These are phyloP conservation scores for Carex myosuroides DNA, from an alignment of 176 grass and related monocot genomes.

Conservation along the genomic window DNA sequence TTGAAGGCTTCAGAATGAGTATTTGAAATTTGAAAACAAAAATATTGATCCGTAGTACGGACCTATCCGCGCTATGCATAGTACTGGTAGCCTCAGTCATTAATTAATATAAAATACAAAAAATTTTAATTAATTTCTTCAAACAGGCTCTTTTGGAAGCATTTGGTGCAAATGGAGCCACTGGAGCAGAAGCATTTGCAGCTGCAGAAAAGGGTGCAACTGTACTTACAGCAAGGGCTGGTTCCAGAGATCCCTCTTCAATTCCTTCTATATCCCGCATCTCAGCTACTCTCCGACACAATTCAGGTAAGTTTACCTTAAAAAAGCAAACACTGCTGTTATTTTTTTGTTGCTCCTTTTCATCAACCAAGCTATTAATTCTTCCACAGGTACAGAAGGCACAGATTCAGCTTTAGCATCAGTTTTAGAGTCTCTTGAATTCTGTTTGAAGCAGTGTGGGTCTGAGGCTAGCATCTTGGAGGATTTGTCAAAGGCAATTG, in stretches of 20 bases:
- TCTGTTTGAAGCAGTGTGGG: constrained; percentile 84
- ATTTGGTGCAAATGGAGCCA: constrained; percentile 54
- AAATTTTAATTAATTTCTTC: not conserved
- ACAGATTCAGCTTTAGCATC: constrained; percentile 83
- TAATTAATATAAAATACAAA: not conserved
- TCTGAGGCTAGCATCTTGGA: constrained; percentile 93
- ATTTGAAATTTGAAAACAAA: too few species aligned
- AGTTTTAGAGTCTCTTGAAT: constrained; percentile 71
- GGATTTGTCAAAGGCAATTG: constrained; percentile 88
- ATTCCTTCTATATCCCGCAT: constrained; percentile 91
- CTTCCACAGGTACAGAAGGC: constrained; percentile 54
- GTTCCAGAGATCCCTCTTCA: constrained; percentile 93
- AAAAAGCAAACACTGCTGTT: not conserved
- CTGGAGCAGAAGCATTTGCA: constrained; percentile 71
- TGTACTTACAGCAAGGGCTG: constrained; percentile 79
- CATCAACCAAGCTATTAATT: constrained; percentile 4
- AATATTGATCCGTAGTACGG: too few species aligned
- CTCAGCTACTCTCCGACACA: constrained; percentile 65
- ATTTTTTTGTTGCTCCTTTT: constrained; percentile 20
- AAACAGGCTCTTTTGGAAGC: constrained; percentile 82
- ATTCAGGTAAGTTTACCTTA: constrained; percentile 42
- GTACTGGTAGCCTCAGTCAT: too few species aligned
- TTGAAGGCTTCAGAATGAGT: too few species aligned
- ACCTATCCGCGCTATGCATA: too few species aligned
- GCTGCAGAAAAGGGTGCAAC: constrained; percentile 86